Base-by-base conservation (phyloP, 148 eudicot genomes). In the Cornus kousa region DNA sequence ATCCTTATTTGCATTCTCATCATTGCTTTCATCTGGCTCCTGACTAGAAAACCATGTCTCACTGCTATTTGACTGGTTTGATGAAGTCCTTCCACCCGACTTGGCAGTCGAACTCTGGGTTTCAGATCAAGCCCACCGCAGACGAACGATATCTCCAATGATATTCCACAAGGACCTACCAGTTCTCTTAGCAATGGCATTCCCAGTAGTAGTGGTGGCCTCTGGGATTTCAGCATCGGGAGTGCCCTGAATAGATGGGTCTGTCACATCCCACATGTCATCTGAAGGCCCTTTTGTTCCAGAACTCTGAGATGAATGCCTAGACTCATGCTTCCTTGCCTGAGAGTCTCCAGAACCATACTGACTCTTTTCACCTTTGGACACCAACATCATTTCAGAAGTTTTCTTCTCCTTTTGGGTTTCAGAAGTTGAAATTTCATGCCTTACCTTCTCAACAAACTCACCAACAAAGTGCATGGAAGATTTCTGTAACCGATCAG, bases 131-230 rank as follows among this genome's bases (percentile, higher is more conserved):
- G 78, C 77, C 97, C 98, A 92, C 46, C 83, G 82, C 67, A 93
- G 76, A 73, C 80, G 87, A 88, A 92, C 81, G 55, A 89, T 72
- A 87, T 90, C 89, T 50, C 82, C 79, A 60, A 96, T 83, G 13
- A 85, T 31, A 74, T 86, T 90, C 95, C 93, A 93, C 74, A 96
- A 74, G 40, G 97, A 90, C 83, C 88, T 93, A 33, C 99, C 97
- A 62, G 79, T 87, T 86, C 97, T 90, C 86, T 78, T 89, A 73
- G 66, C 82, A 74, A 85, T 48, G 22, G 55, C 80, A 78, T 73
- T 85, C 19, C 46, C 82, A 57, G 86, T 67, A 48, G 86, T 72
- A 68, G 59, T 73, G 53, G 79, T 53, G 73, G 20, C 76, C 67
- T 83, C 88, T 67, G 77, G 73, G 60, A 78, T 78, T 80, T 83